Evolutionary conservation across 768 basidiomycete genomes (phyloP), one percentile per base, ranked within the genome.

Genomic region (Inosperma sp.): DNA sequence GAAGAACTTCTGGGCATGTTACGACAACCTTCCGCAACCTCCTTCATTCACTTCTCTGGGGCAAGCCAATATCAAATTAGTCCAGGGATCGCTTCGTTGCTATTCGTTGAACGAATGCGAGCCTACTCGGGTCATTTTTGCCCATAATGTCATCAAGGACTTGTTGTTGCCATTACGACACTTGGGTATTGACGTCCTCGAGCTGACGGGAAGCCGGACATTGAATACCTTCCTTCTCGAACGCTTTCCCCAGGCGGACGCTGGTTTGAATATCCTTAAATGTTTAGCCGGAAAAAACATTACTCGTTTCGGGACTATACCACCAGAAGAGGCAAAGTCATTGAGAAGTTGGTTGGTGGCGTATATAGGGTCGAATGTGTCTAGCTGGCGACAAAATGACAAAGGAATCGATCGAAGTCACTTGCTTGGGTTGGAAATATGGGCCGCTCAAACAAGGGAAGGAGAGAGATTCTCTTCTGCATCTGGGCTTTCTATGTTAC

Each of bases 51-150:
- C 10, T 1, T 5, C n/a, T 3, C 37, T 55, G 5, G 44, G 49
- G 19, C 16, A 36, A 3, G 16, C 25, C 7, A 30, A 30, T 13
- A 9, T 55, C 8, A 14, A 13, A 10, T 22, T 50, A 10, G 26
- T 55, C 12, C 22, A 48, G 21, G 35, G 36, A 9, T 35, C 30
- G 3, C 45, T 48, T 6, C 16, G 35, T 5, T 21, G 31, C 4
- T n/a, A 51, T 5, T 37, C 53, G 12, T 30, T 58, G 35, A 35
- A 35, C 3, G 41, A 52, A 21, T 58, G 56, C 25, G 16, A n/a
- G 19, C 14, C 51, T 53, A 3, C 7, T 40, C 23, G 39, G n/a
- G 2, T 8, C n/a, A n/a, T 8, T 31, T 31, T 31, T 8, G 8
- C n/a, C n/a, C 30, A n/a, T n/a, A n/a, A n/a, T n/a, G 8, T 8